A percentile compares a stretch with the other conserved stretches of the same genome.
phyloP scores from a whole-genome alignment of 306 rosid genomes.

The Biancaea sappan region DNA sequence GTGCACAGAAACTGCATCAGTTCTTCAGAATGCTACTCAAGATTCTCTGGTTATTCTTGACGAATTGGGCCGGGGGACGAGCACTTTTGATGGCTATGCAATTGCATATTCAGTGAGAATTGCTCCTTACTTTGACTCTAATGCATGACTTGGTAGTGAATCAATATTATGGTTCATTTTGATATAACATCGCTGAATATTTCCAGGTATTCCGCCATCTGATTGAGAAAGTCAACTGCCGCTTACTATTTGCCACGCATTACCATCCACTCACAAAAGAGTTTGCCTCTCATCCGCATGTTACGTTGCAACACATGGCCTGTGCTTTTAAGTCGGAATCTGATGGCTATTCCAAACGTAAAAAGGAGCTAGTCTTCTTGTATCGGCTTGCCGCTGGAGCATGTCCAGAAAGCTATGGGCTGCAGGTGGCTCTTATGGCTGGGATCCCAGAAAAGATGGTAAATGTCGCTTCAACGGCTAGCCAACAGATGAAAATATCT shows the following conservation, averaged over 20 bases:
- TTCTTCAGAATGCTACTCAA: constrained; percentile 86
- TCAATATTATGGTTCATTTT: background rate
- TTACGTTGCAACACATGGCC: constrained; percentile 90
- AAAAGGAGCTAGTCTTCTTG: constrained; percentile 72
- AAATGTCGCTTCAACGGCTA: constrained; percentile 72
- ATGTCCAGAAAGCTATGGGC: constrained; percentile 90
- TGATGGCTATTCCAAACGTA: constrained; percentile 42
- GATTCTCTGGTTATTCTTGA: constrained; percentile 93
- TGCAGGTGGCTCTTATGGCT: constrained; percentile 95
- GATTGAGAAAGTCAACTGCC: constrained; percentile 84
- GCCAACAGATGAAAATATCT: constrained; percentile 65
- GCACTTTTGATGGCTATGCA: constrained; percentile 98
- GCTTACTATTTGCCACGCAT: constrained; percentile 93
- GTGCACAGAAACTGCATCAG: constrained; percentile 93
- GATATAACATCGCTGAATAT: constrained; percentile 24
- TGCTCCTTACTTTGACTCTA: background rate
- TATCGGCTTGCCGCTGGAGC: constrained; percentile 80
- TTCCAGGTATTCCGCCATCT: constrained; percentile 88
- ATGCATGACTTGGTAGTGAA: constrained; percentile 13
- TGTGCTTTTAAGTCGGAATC: constrained; percentile 72
- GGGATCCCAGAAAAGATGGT: constrained; percentile 79
- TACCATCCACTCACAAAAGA: constrained; percentile 94
- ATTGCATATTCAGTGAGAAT: constrained; percentile 89
- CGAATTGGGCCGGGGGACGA: constrained; percentile 97
- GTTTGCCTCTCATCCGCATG: constrained; percentile 91